Percentiles rank a stretch among this genome's conserved stretches.
phyloP scores from a whole-genome alignment of 108 stramenopile genomes.

The Schizochytrium sp. region DNA sequence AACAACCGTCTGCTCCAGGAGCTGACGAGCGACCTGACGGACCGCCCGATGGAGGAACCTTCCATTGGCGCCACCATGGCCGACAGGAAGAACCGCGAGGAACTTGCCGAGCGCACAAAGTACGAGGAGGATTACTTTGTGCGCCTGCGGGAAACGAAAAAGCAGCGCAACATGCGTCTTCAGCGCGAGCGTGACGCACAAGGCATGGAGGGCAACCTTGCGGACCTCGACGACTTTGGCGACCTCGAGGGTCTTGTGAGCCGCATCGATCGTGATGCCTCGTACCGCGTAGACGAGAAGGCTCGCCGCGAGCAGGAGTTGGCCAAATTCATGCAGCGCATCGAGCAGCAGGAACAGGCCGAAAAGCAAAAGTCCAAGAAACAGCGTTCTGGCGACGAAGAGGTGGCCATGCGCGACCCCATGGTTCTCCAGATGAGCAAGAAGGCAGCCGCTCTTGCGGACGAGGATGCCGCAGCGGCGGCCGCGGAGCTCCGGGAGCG shows the following conservation, averaged over 20 bases:
- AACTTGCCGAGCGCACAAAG: not conserved
- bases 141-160: not conserved
- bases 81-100: not conserved
- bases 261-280: not conserved
- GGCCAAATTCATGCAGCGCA: not conserved
- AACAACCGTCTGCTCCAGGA: constrained; percentile 17
- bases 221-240: constrained; percentile 7
- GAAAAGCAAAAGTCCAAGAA: not conserved
- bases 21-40: constrained; percentile 14
- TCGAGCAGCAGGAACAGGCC: not conserved
- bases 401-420: not conserved
- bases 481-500: not conserved
- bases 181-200: not conserved
- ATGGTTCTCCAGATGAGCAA: not conserved
- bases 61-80: not conserved
- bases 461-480: not conserved
- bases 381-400: not conserved
- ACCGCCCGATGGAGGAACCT: constrained; percentile 16
- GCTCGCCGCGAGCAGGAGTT: constrained; percentile 12
- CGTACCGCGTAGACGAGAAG: not conserved
- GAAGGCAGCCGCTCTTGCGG: not conserved
- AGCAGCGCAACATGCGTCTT: constrained; percentile 2
- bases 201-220: not conserved
- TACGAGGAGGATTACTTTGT: constrained; percentile 21
- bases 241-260: constrained; percentile 8